Base-by-base conservation (phyloP, 169 alveolate species). In the Babesia gibsoni region DNA sequence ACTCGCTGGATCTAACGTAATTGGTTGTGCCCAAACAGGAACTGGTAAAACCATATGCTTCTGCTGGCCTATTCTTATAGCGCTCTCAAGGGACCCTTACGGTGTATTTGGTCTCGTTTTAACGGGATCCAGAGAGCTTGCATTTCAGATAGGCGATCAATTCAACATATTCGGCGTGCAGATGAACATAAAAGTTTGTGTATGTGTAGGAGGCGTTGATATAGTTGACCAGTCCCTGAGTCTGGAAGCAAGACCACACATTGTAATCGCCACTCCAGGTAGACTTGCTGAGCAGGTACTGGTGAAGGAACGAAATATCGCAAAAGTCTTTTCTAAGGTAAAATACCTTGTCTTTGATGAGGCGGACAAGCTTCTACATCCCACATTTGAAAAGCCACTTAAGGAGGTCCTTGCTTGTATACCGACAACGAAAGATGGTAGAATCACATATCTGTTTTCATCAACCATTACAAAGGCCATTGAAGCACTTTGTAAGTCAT, bases 1-100 rank as follows among this genome's bases (percentile, higher is more conserved):
- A 14, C 73, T 96, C 37, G 83, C 83, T 30, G 96, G 97, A 1
- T 66, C 92, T 48, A 91, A 94, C 85, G 94, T 96, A 10, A 90
- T 93, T 18, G 97, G 95, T 4, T 89, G 94, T 39, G 96, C 99
- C n/a, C 92, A 94, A 68, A 97, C 99, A 1, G 99, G 99, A 3
- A 94, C 97, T 29, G 99, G 99, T 16, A 97, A 97, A 84, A 97
- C 99, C 8, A 97, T 97, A 18, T 94, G 99, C 42, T 97, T 95
- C 89, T 94, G 97, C 52, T 85, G 97, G 73, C 98, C 99, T 0
- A 92, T 96, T 16, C 87, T 98, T 22, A 95, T 96, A 66, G 84
- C 91, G 25, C 82, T 98, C 42, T 82, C 96, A 23, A 90, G 90
- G 75, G 98, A 97, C 77, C 98, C 98, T 9, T 96, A 75, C 83